phyloP scores from a whole-genome alignment of 192 early-diverging fungal species.

The Coemansia sp. region DNA sequence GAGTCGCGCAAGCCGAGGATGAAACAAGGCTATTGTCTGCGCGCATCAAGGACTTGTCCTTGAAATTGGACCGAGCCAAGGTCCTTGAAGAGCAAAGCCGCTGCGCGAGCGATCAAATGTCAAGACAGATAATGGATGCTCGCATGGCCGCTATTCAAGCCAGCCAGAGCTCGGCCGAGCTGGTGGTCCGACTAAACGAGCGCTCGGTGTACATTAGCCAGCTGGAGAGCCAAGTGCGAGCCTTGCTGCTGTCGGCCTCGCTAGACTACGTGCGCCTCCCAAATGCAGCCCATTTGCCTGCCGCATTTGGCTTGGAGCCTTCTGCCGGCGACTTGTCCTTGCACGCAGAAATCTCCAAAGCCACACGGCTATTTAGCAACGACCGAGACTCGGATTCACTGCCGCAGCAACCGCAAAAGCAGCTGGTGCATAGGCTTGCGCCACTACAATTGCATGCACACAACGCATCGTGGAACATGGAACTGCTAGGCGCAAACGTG shows the following conservation, averaged over 20 bases:
- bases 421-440: not conserved
- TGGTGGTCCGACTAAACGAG: conserved; percentile 19
- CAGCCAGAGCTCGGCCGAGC: conserved; percentile 1
- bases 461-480: not conserved
- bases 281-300: not conserved
- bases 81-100: conserved; percentile 1
- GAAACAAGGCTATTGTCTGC: conserved; percentile 5
- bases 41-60: conserved; percentile 20
- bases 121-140: conserved; percentile 16
- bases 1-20: conserved; percentile 16
- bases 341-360: conserved; percentile 37
- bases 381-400: not conserved
- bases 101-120: not conserved
- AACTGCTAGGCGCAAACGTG: not conserved
- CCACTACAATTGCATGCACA: not conserved
- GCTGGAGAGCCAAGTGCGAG: conserved; percentile 22
- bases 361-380: conserved; percentile 12
- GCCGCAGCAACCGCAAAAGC: not conserved
- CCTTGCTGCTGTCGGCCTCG: not conserved
- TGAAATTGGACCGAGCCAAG: conserved; percentile 15
- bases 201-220: conserved; percentile 12
- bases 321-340: conserved; percentile 10
- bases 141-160: conserved; percentile 10
- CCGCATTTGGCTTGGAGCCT: not conserved
- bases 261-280: not conserved